These are phyloP conservation scores for Wickerhamiella parazyma DNA, from an alignment of 805 yeast species.

Conservation along the genomic window DNA sequence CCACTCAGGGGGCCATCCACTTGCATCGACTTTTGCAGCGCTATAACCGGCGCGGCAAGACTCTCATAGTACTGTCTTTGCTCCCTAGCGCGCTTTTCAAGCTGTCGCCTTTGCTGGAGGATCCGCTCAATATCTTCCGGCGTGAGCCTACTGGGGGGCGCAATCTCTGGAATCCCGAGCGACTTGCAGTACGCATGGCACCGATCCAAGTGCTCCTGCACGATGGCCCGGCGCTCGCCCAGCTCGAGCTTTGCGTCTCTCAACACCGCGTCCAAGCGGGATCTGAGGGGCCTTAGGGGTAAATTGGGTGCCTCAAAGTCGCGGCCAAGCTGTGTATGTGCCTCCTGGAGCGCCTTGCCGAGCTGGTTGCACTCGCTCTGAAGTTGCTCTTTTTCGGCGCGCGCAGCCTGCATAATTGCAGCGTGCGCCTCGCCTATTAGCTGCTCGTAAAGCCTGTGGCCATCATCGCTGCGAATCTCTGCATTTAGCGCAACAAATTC, in stretches of 20 bases:
- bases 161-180: not conserved
- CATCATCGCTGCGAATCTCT: no score
- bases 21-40: not conserved
- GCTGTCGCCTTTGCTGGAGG: not conserved
- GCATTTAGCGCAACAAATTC: no score
- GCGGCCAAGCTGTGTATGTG: no score
- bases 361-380: no score
- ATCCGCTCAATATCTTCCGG: not conserved
- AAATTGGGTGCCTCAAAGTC: no score
- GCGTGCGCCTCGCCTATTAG: no score
- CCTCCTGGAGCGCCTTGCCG: no score
- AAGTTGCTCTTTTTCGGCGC: no score
- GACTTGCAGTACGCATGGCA: not conserved
- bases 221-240: not conserved
- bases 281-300: no score
- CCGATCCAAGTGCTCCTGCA: not conserved
- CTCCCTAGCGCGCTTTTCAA: not conserved
- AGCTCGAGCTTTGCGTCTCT: not conserved
- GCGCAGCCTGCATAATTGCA: no score
- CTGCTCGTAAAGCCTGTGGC: no score
- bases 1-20: not conserved
- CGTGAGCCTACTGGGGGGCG: not conserved
- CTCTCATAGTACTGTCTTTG: not conserved
- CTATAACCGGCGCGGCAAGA: not conserved
- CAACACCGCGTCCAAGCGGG: no score